Evolutionary conservation across 2,329 filamentous ascomycete genomes (phyloP).

Genomic region (Exserohilum rostratum): DNA sequence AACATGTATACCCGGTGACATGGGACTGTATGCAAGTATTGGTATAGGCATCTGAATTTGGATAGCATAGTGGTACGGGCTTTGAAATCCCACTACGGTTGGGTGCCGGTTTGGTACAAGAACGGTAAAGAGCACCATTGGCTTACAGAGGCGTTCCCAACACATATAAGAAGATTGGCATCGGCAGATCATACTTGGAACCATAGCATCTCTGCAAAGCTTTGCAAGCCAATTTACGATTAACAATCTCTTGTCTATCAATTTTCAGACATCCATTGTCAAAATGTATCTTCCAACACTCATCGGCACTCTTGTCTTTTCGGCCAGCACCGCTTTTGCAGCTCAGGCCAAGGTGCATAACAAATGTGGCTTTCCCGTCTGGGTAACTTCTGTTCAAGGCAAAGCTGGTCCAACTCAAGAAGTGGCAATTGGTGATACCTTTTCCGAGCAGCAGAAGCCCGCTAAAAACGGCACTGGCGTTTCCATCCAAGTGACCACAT

Average conservation of each 20-base stretch:
- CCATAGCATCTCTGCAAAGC: neutral
- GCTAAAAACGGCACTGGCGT: constrained; percentile 19
- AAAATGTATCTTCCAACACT: constrained; percentile 27
- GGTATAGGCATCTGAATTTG: constrained; percentile 18
- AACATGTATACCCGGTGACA: constrained; percentile 12
- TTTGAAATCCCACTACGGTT: constrained; percentile 9
- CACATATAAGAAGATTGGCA: constrained; percentile 17
- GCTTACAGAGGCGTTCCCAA: neutral
- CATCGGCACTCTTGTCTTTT: constrained; percentile 21
- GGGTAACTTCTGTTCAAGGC: constrained; percentile 25
- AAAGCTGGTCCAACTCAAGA: neutral
- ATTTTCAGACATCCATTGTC: neutral
- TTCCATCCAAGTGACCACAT: constrained; percentile 32
- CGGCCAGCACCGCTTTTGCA: constrained; percentile 18
- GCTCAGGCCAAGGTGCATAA: constrained; percentile 29
- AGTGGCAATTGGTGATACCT: constrained; percentile 10
- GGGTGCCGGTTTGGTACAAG: neutral
- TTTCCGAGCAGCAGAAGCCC: constrained; percentile 23
- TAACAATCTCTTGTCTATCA: neutral
- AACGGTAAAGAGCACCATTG: constrained; percentile 1
- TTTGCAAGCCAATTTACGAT: too few relatives aligned
- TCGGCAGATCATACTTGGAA: neutral
- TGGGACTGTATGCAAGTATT: constrained; percentile 5
- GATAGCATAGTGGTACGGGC: constrained; percentile 19
- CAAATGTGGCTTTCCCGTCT: constrained; percentile 33